Evolutionary conservation across 148 eudicot species (phyloP).

Genomic region (Diospyros lotus): DNA sequence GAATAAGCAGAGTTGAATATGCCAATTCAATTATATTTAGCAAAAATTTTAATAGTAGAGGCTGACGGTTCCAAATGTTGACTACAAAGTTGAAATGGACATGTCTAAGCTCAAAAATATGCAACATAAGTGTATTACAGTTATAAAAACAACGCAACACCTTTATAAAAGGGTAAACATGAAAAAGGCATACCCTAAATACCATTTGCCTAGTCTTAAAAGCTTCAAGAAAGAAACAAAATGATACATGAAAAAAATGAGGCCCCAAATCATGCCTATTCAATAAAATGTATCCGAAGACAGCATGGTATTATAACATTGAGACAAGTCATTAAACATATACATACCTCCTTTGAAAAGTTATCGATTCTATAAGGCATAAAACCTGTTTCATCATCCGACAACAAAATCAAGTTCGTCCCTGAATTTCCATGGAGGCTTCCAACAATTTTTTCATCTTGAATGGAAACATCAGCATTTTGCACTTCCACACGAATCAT

Average conservation of each 20-base stretch:
- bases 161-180: not conserved
- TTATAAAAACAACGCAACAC: not conserved
- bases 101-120: not conserved
- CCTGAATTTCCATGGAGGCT: conserved; percentile 66
- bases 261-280: not conserved
- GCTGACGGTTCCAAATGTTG: not conserved
- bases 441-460: conserved; percentile 64
- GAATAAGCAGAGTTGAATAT: not conserved
- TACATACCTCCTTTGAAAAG: conserved; percentile 82
- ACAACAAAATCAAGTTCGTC: conserved; percentile 81
- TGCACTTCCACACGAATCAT: conserved; percentile 90
- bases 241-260: not conserved
- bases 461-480: conserved; percentile 71
- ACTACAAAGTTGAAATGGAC: not conserved
- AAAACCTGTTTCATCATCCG: conserved; percentile 94
- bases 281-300: not conserved
- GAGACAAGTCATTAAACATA: not conserved
- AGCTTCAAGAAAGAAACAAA: not conserved
- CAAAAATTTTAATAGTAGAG: not conserved
- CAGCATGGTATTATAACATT: not conserved
- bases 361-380: conserved; percentile 96
- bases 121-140: not conserved
- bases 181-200: not conserved
- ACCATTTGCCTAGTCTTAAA: not conserved
- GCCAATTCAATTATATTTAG: not conserved